A percentile compares a stretch with the other conserved stretches of the same genome.
Conservation (phyloP, 495 filamentous ascomycete genomes). For the Tuber magnatum region DNA sequence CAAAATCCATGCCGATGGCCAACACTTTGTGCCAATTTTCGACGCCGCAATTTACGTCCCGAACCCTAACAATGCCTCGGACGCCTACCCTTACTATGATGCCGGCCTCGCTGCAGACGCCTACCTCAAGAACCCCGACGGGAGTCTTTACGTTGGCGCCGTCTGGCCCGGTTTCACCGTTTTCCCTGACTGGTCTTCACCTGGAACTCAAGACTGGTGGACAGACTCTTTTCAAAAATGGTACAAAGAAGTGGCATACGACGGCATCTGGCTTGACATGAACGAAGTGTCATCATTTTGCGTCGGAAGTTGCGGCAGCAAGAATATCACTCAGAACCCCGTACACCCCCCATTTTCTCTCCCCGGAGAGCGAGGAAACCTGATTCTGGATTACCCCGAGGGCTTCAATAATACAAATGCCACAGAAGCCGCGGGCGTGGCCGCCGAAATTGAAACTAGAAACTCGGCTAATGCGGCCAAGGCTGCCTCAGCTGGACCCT, state of each 20-base stretch:
- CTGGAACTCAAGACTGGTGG: slow-evolving; percentile 61
- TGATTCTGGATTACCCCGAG: slow-evolving; percentile 61
- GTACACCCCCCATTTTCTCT: slow-evolving; percentile 61
- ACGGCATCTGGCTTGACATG: slow-evolving; percentile 85
- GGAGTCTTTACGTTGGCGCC: slow-evolving; percentile 63
- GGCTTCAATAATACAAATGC: slow-evolving; percentile 63
- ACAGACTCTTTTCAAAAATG: slow-evolving; percentile 60
- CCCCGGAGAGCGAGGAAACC: slow-evolving; percentile 58
- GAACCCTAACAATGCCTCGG: slow-evolving; percentile 61
- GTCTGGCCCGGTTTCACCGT: slow-evolving; percentile 80
- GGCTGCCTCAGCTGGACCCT: background rate
- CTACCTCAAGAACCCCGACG: slow-evolving; percentile 49
- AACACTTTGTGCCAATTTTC: slow-evolving; percentile 78
- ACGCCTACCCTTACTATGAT: slow-evolving; percentile 62
- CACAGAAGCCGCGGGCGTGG: slow-evolving; percentile 59
- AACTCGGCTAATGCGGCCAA: background rate
- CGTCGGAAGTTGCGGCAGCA: slow-evolving; percentile 65
- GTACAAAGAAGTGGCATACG: slow-evolving; percentile 66
- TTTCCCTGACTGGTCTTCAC: slow-evolving; percentile 63
- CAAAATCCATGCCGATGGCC: slow-evolving; percentile 57
- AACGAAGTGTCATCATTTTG: slow-evolving; percentile 79
- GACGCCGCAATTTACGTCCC: slow-evolving; percentile 75
- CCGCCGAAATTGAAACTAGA: slow-evolving; percentile 44
- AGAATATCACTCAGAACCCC: slow-evolving; percentile 62
- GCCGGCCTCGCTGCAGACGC: slow-evolving; percentile 51